phyloP scores from a whole-genome alignment of 768 basidiomycete genomes.

The Infundibulicybe gibba region DNA sequence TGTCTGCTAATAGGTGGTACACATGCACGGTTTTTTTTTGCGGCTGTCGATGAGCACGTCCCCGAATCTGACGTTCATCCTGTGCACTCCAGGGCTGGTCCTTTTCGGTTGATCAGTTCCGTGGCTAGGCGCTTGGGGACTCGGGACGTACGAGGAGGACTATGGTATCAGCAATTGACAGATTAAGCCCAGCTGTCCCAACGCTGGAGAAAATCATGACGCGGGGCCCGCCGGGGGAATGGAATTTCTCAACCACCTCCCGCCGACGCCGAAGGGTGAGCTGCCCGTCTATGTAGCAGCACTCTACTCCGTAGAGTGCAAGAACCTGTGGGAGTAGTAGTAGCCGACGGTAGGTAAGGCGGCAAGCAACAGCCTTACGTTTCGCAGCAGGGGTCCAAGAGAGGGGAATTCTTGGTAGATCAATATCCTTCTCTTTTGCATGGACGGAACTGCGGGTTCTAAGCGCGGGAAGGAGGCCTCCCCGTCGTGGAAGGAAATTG shows the following conservation, averaged over 20 bases:
- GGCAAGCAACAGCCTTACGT: slow-evolving; percentile 5
- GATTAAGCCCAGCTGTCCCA: slow-evolving; percentile 17
- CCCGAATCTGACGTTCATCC: slow-evolving; percentile 10
- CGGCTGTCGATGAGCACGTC: slow-evolving; percentile 9
- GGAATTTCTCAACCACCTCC: slow-evolving; percentile 9
- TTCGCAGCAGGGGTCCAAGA: slow-evolving; percentile 11
- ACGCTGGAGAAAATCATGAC: slow-evolving; percentile 19
- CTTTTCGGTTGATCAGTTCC: too few species aligned
- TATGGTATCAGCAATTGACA: slow-evolving; percentile 12
- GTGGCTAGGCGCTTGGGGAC: too few species aligned
- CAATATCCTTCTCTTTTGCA: slow-evolving; percentile 1
- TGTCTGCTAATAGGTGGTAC: slow-evolving; percentile 8
- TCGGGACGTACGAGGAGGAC: slow-evolving; percentile 22
- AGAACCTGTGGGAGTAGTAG: slow-evolving; percentile 9
- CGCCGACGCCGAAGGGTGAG: slow-evolving; percentile 6
- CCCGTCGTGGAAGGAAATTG: neutral
- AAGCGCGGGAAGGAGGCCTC: neutral
- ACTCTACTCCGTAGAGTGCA: neutral
- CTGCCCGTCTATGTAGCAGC: slow-evolving; percentile 11
- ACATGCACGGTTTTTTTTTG: slow-evolving; percentile 8
- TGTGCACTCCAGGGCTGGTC: slow-evolving; percentile 14
- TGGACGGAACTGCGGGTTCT: neutral
- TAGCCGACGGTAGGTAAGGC: too few species aligned
- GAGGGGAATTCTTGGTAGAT: slow-evolving; percentile 14
- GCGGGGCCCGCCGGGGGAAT: slow-evolving; percentile 1